Base-by-base conservation (phyloP, 805 yeast species). In the Tetrapisispora iriomotensis region DNA sequence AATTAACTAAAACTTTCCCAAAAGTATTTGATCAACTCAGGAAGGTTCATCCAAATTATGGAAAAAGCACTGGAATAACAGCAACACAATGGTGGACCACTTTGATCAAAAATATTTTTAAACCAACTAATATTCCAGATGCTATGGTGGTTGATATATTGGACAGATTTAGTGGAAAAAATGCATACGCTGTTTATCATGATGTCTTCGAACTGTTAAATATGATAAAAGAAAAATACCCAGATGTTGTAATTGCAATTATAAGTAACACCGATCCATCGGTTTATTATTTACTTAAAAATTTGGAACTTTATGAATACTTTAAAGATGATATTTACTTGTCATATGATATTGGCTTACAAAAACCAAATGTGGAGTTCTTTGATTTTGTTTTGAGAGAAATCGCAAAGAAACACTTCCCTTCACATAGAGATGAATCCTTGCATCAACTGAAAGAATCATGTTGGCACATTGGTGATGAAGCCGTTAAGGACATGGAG, bases 381-480 rank as follows among this genome's bases (percentile, higher is more conserved):
- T 80, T 72, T 49, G 63, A 70, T 17, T 38, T 47, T 12, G 66
- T 71, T 3, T 35, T 64, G 3, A 40, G 54, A 2, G 65, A 56
- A 37, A 41, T 60, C 26, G 39, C 45, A 4, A 45, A 43, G 2
- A 54, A 49, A 9, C 38, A 50, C 29, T 53, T 55, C 3, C 41
- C 50, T 10, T 32, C 53, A 5, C n/a, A 45, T 1, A 22, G 34
- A 3, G 44, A 38, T 19, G n/a, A 30, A 2, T 39, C 39, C 10
- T 33, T 46, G n/a, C 44, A 49, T 13, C 47, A 51, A 12, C 41
- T 60, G 37, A 43, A 51, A 23, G 36, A 40, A 8, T 45, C 49
- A 10, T 55, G 65, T 36, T 79, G 82, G 83, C 90, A 81, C 53
- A 60, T 79, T 35, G 90, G 90, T 0, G 88, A 81, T 51, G 75